Conservation (phyloP, 177 flowering plant species). For the Vitis hybrid region DNA sequence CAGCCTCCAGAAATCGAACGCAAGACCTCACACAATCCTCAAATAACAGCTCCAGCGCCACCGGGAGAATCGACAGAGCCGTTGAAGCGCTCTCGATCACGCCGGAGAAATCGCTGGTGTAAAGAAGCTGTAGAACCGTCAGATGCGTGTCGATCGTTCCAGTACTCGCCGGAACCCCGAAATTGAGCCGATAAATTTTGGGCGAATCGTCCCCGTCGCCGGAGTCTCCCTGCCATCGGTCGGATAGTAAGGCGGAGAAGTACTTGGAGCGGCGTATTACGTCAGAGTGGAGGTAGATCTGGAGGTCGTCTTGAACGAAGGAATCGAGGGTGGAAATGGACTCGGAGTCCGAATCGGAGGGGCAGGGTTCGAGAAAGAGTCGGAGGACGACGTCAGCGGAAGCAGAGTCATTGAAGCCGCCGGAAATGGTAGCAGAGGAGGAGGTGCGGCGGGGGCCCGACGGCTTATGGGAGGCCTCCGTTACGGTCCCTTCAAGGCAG, state of each 20-base stretch:
- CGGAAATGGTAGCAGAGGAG: slow-evolving; percentile 12
- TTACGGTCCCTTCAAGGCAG: slow-evolving; percentile 25
- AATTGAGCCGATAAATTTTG: slow-evolving; percentile 24
- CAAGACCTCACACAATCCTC: slow-evolving; percentile 79
- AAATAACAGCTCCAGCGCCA: slow-evolving; percentile 73
- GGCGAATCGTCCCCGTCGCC: slow-evolving; percentile 1
- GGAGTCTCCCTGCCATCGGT: slow-evolving; percentile 54
- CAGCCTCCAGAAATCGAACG: slow-evolving; percentile 77
- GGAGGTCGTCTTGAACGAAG: slow-evolving; percentile 23
- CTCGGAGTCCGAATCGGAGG: slow-evolving; percentile 25
- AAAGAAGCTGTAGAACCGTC: slow-evolving; percentile 61
- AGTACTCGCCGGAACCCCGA: slow-evolving; percentile 29
- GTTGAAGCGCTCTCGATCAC: slow-evolving; percentile 29
- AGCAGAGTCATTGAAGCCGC: slow-evolving; percentile 56
- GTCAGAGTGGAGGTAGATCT: slow-evolving; percentile 67
- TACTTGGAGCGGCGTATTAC: slow-evolving; percentile 62
- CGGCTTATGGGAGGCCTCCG: slow-evolving; percentile 24
- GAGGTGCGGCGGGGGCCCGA: slow-evolving; percentile 17
- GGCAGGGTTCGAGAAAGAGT: slow-evolving; percentile 40
- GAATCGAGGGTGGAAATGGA: slow-evolving; percentile 6
- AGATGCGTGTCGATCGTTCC: slow-evolving; percentile 45
- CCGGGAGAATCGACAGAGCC: slow-evolving; percentile 64
- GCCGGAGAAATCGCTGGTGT: slow-evolving; percentile 42
- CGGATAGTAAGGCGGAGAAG: slow-evolving; percentile 76
- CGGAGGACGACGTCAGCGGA: slow-evolving; percentile 76